Percentiles rank a stretch among this genome's conserved stretches.
Evolutionary conservation across 2,329 filamentous ascomycete genomes (phyloP).

Genomic region (Epichloe coenophiala): DNA sequence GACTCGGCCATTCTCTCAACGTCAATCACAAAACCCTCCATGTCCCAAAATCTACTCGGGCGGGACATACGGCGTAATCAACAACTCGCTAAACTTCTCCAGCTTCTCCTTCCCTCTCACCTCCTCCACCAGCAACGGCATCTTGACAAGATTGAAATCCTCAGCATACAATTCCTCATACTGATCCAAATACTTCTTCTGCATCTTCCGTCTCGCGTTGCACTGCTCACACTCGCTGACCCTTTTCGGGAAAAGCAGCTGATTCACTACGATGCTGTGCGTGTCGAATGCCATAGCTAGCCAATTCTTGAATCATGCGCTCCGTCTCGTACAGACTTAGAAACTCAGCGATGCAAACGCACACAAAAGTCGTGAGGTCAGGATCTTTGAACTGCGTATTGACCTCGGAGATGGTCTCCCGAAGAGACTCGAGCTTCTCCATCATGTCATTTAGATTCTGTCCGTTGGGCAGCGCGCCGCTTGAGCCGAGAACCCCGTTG

Average conservation of each 20-base stretch:
- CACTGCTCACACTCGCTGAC: slow-evolving; percentile 88
- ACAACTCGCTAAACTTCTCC: slow-evolving; percentile 80
- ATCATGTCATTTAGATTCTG: slow-evolving; percentile 86
- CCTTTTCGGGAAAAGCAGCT: slow-evolving; percentile 82
- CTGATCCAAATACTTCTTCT: slow-evolving; percentile 98
- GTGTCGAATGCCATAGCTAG: slow-evolving; percentile 90
- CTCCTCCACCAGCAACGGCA: slow-evolving; percentile 92
- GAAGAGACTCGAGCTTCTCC: slow-evolving; percentile 84
- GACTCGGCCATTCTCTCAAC: background rate
- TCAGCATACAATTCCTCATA: slow-evolving; percentile 98
- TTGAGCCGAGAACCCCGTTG: slow-evolving; percentile 78
- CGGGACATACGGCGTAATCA: slow-evolving; percentile 62
- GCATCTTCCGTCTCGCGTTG: slow-evolving; percentile 90
- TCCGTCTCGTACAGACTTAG: slow-evolving; percentile 95
- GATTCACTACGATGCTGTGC: slow-evolving; percentile 95
- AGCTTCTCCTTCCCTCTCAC: slow-evolving; percentile 89
- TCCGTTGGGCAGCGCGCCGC: slow-evolving; percentile 68
- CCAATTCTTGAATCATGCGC: slow-evolving; percentile 97
- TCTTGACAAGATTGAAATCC: slow-evolving; percentile 91
- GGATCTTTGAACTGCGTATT: slow-evolving; percentile 98
- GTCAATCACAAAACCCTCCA: background rate
- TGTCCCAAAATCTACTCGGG: slow-evolving; percentile 29
- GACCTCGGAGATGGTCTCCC: slow-evolving; percentile 87
- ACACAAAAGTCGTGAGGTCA: slow-evolving; percentile 90
- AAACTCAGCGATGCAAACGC: slow-evolving; percentile 97